phyloP scores from a whole-genome alignment of 2,329 filamentous ascomycete species.

The Scedosporium apiospermum region DNA sequence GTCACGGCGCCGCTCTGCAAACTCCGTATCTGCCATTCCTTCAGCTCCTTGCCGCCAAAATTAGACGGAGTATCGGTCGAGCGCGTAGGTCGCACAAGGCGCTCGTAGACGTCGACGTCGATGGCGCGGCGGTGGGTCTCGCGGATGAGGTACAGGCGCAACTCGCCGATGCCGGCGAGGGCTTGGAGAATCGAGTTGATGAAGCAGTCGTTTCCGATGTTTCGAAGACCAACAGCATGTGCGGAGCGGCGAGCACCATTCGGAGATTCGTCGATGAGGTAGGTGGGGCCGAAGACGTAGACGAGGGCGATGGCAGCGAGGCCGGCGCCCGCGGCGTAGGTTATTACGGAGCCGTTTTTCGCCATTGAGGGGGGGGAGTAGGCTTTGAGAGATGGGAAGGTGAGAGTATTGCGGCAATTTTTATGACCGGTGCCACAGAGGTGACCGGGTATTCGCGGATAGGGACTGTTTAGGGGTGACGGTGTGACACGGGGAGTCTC shows the following conservation, averaged over 20 bases:
- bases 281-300: conserved; percentile 97
- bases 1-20: conserved; percentile 79
- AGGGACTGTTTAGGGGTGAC: too few relatives aligned
- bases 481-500: too few relatives aligned
- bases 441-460: too few relatives aligned
- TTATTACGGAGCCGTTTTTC: conserved; percentile 39
- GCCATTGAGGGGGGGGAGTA: neutral
- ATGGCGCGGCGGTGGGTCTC: conserved; percentile 79
- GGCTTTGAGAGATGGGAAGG: neutral
- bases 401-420: neutral
- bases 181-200: conserved; percentile 96
- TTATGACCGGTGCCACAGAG: neutral
- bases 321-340: conserved; percentile 90
- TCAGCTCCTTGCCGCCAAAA: conserved; percentile 24
- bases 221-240: conserved; percentile 78
- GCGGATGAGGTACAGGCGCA: conserved; percentile 84
- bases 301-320: conserved; percentile 90
- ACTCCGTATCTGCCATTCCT: conserved; percentile 53
- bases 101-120: conserved; percentile 67
- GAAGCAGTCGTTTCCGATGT: conserved; percentile 91
- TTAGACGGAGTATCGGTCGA: neutral
- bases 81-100: conserved; percentile 39
- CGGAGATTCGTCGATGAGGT: conserved; percentile 71
- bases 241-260: conserved; percentile 53
- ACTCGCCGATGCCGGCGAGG: conserved; percentile 77